Evolutionary conservation across 768 basidiomycete species (phyloP).

Genomic region (Cystobasidium ongulense): DNA sequence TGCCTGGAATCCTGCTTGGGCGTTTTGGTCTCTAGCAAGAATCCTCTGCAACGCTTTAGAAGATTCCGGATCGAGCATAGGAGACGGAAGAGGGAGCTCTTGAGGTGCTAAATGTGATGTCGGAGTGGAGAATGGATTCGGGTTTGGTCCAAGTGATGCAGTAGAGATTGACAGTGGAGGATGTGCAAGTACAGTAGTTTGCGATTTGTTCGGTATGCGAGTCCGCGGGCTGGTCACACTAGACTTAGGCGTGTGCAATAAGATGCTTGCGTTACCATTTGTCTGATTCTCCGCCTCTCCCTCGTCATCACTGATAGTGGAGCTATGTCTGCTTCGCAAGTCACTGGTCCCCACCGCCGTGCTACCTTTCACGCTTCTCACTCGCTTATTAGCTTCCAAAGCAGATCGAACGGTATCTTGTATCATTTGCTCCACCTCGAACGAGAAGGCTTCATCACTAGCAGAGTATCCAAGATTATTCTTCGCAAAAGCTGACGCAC

Average conservation of each 20-base stretch:
- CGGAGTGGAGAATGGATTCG: neutral
- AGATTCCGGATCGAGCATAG: slow-evolving; percentile 5
- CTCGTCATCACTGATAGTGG: neutral
- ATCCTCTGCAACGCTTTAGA: slow-evolving; percentile 16
- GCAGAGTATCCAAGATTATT: slow-evolving; percentile 90
- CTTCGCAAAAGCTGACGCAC: slow-evolving; percentile 66
- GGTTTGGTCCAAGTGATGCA: neutral
- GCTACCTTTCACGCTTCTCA: neutral
- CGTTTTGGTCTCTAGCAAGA: slow-evolving; percentile 20
- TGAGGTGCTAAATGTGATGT: neutral
- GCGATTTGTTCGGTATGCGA: neutral
- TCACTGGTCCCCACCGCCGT: neutral
- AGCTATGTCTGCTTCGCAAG: neutral
- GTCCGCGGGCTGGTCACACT: neutral
- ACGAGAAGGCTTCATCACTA: neutral
- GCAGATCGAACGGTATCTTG: slow-evolving; percentile 9
- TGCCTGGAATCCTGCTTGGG: slow-evolving; percentile 25
- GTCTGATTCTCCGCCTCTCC: neutral
- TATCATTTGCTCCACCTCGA: slow-evolving; percentile 20
- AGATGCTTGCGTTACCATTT: neutral
- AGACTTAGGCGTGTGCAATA: neutral
- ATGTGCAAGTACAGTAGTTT: neutral
- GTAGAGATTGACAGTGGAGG: neutral
- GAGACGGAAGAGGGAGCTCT: neutral
- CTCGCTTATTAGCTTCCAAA: slow-evolving; percentile 6